Evolutionary conservation across 495 filamentous ascomycete species (phyloP), one percentile per base, ranked within the genome.

Genomic region (Staphylotrichum tortipilum): DNA sequence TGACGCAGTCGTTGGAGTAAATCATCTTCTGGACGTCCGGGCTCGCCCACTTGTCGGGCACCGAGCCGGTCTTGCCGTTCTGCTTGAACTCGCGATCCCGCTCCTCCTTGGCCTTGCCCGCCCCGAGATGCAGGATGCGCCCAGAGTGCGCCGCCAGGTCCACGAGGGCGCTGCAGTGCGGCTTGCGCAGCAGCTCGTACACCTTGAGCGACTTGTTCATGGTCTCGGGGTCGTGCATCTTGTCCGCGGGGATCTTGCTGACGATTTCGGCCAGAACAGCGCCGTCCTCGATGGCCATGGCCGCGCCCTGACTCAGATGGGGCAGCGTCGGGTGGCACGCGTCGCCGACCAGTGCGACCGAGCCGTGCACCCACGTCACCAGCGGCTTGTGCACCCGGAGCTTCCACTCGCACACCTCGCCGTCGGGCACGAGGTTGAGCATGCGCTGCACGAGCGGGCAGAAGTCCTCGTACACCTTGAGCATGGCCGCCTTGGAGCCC

Each of bases 251-350:
- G 4, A 84, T 66, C 37, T 67, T 61, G 38, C 73, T 66, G 8
- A 91, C 76, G 28, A 78, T 78, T 29, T 81, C 78, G n/a, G 77
- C 82, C 8, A 90, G 63, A 19, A 86, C 85, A 19, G 79, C 84
- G 14, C 78, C 83, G 59, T 90, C 85, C 68, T 92, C 87, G 46
- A 90, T 85, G 23, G 84, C 85, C 72, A 88, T 85, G n/a, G 85
- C 86, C 23, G 85, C 85, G n/a, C 85, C 85, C 71, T 90, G 86
- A 26, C 77, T 79, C 12, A 86, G 67, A 52, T 89, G 85, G 23
- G 86, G 86, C 23, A 89, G 76, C 23, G 84, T 89, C 3, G 85
- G 83, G 62, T 89, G 84, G 64, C 85, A 88, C 3, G 87, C 82
- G 62, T 90, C 87, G 35, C 86, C 86, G 15, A 90, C 67, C 3